Evolutionary conservation across 2,329 filamentous ascomycete species (phyloP), one percentile per base, ranked within the genome.

Genomic region (Exophiala phaeomuriformis): DNA sequence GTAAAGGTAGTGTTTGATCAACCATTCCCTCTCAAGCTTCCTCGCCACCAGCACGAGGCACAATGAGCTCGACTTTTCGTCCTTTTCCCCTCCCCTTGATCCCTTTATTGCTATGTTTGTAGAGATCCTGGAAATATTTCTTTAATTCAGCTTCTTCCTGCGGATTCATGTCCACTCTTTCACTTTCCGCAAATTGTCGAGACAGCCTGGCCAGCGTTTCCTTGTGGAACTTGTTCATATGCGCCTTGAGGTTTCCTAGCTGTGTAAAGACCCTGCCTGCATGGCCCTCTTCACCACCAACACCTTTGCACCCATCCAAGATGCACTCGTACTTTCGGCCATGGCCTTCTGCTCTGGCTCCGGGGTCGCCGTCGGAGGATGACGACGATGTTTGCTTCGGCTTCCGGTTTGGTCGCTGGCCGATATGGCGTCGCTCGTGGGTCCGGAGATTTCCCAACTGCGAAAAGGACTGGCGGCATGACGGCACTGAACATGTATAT

Each of bases 31-130:
- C 10, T 47, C 30, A 10, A 33, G n/a, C 29, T 7, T 6, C 40
- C 52, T 45, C 51, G 49, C 51, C 44, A 12, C 54, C 32, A 37
- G 53, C 56, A 7, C 42, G 49, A 10, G 30, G 52, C 27, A 51
- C 44, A 45, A 63, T 48, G 5, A 63, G 56, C 42, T 62, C 59
- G 28, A 90, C 85, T 53, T 82, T 83, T 52, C 88, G 78, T 63
- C 90, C 87, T 67, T 91, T 93, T 41, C 93, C 93, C 43, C 93
- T 83, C 7, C 93, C 93, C 71, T 96, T 97, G 75, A 97, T 96
- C 1, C 93, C 93, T 70, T 95, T 95, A 78, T 97, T 97, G 72
- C 86, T 90, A 72, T 97, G 94, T 75, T 95, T 95, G 78, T 95
- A 96, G n/a, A 95, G 77, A 0, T 78, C 78, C 3, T 84, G 80